Evolutionary conservation across 2,329 filamentous ascomycete genomes (phyloP), one percentile per base, ranked within the genome.

Genomic region (Colletotrichum eremochloae): DNA sequence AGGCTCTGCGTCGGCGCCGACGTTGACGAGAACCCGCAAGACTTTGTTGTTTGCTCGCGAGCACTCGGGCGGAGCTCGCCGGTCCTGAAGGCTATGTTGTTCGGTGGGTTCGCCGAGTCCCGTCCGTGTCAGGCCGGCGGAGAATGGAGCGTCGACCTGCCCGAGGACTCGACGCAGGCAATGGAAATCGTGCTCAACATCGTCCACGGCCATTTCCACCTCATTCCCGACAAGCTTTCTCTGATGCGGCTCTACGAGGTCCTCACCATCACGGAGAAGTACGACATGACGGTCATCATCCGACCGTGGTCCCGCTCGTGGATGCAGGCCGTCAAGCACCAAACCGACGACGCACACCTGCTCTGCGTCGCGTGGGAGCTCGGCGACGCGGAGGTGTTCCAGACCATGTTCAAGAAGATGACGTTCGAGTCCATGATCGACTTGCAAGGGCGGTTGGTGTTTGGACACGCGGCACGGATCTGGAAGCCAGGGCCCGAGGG

Each of bases 171-270:
- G 11, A 75, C 80, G 6, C 73, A 72, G 42, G 75, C 79, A 0
- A 76, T 80, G 75, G 60, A 74, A 8, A 75, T 77, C n/a, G 44
- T 81, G n/a, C 65, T 81, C 18, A 76, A 78, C 61, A 80, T 81
- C 15, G 76, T 80, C 15, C 80, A 81, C 42, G 70, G 76, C 20
- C 75, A 73, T 11, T 77, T 79, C 44, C 75, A 79, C 4, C 66
- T 72, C 14, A 63, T 80, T 1, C 76, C 77, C 1, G 58, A 68
- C 4, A 53, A 68, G 36, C 31, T 75, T 3, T 6, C 61, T 7
- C 7, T 74, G 9, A 63, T 62, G 31, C 42, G 63, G 5, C 60
- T 78, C 18, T 77, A 77, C 55, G 55, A 75, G 20, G 71, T 79
- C 20, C 70, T 77, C 1, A 72, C 78, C 11, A 61, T 77, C 57